phyloP scores from a whole-genome alignment of 306 rosid genomes.

The Lathyrus oleraceus region DNA sequence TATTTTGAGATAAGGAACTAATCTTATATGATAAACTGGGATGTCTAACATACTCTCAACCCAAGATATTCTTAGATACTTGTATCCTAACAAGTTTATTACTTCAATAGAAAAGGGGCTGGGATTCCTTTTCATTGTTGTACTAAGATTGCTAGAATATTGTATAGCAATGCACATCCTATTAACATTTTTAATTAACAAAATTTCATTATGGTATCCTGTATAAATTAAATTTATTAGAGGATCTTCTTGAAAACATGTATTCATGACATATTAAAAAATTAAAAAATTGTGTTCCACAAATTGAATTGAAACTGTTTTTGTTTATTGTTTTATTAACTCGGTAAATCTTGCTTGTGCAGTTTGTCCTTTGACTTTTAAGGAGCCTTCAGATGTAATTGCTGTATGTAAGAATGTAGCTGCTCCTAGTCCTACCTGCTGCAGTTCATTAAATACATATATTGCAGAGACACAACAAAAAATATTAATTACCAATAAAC shows the following conservation, averaged over 20 bases:
- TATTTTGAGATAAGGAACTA: background rate
- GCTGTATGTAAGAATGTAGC: slow-evolving; percentile 76
- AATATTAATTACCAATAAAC: slow-evolving; percentile 92
- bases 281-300: background rate
- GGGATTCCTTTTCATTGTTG: background rate
- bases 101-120: slow-evolving; percentile 4
- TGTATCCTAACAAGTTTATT: background rate
- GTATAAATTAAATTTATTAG: slow-evolving; percentile 10
- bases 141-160: background rate
- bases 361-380: slow-evolving; percentile 92
- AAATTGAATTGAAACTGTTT: slow-evolving; percentile 20
- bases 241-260: background rate
- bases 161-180: slow-evolving; percentile 7
- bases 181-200: background rate
- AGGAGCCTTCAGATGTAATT: slow-evolving; percentile 80
- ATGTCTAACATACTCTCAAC: background rate
- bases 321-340: slow-evolving; percentile 1
- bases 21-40: background rate
- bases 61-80: background rate
- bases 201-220: background rate
- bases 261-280: slow-evolving; percentile 3
- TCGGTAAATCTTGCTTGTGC: slow-evolving; percentile 43
- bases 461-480: slow-evolving; percentile 85
- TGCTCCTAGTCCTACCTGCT: slow-evolving; percentile 91
- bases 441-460: slow-evolving; percentile 81